A percentile compares a stretch with the other conserved stretches of the same genome.
These are phyloP conservation scores for Amanita rimosa DNA, from an alignment of 768 basidiomycete genomes.

Conservation along the genomic window DNA sequence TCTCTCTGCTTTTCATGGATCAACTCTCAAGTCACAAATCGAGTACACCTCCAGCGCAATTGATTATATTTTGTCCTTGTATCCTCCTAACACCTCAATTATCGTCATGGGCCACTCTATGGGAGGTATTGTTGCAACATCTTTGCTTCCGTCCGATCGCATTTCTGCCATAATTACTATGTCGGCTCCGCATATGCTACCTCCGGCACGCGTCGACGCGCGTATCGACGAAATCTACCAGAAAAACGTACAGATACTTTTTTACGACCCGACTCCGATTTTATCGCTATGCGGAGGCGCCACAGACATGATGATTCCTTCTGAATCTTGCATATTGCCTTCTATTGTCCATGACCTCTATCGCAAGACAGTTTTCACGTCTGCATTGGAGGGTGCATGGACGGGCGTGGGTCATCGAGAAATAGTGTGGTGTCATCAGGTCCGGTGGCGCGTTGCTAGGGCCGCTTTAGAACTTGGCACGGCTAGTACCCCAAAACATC, in stretches of 20 bases:
- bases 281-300: constrained; percentile 88
- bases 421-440: constrained; percentile 99
- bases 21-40: constrained; percentile 77
- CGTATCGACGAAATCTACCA: constrained; percentile 69
- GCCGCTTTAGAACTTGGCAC: constrained; percentile 58
- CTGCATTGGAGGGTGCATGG: constrained; percentile 85
- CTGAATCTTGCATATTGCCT: constrained; percentile 73
- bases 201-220: constrained; percentile 81
- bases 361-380: constrained; percentile 68
- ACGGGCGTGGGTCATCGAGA: constrained; percentile 92
- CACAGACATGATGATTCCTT: constrained; percentile 84
- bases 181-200: constrained; percentile 84
- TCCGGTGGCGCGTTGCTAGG: constrained; percentile 81
- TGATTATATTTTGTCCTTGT: constrained; percentile 67
- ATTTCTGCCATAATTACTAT: constrained; percentile 87
- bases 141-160: constrained; percentile 54
- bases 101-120: constrained; percentile 91
- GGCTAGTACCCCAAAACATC: constrained; percentile 15
- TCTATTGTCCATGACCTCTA: constrained; percentile 18
- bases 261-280: constrained; percentile 46
- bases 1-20: constrained; percentile 88
- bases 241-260: constrained; percentile 28
- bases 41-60: constrained; percentile 63
- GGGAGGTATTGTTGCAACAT: constrained; percentile 88
- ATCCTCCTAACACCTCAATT: constrained; percentile 51